These are phyloP conservation scores for Spiromastix sp. DNA, from an alignment of 2,329 filamentous ascomycete species.

Conservation along the genomic window DNA sequence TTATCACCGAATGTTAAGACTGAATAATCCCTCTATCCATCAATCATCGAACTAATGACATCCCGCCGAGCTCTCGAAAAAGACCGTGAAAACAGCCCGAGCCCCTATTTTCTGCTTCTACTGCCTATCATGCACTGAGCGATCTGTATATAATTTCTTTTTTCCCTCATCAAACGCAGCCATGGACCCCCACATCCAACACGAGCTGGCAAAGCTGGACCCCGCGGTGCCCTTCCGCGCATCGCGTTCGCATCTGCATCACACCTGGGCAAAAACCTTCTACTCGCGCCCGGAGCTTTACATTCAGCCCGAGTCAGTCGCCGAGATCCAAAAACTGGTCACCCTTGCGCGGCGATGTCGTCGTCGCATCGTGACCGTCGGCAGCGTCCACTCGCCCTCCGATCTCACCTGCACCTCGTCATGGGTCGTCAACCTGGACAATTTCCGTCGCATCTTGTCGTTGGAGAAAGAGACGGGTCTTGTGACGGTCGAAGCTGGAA, in stretches of 20 bases:
- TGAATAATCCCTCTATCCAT: too few species aligned
- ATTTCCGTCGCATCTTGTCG: constrained; percentile 61
- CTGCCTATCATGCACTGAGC: too few species aligned
- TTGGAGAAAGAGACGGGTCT: constrained; percentile 56
- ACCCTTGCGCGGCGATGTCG: constrained; percentile 71
- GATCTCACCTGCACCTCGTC: constrained; percentile 85
- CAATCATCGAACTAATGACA: too few species aligned
- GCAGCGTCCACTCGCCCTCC: constrained; percentile 84
- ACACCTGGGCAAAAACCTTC: constrained; percentile 93
- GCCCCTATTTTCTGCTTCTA: too few species aligned
- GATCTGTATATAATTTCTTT: too few species aligned
- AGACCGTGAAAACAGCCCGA: too few species aligned
- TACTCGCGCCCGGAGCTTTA: constrained; percentile 83
- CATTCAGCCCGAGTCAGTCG: constrained; percentile 67
- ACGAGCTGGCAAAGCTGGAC: constrained; percentile 49
- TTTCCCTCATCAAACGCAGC: too few species aligned
- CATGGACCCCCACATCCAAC: constrained; percentile 13
- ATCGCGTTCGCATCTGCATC: constrained; percentile 61
- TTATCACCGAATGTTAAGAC: too few species aligned
- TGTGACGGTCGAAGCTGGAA: constrained; percentile 77
- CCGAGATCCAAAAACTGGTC: constrained; percentile 75
- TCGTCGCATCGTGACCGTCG: constrained; percentile 73
- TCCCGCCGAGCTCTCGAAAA: too few species aligned
- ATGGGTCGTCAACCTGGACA: constrained; percentile 91
- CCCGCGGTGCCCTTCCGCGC: constrained; percentile 67